Conservation (phyloP, 2,329 filamentous ascomycete genomes). For the Dothistroma pini region DNA sequence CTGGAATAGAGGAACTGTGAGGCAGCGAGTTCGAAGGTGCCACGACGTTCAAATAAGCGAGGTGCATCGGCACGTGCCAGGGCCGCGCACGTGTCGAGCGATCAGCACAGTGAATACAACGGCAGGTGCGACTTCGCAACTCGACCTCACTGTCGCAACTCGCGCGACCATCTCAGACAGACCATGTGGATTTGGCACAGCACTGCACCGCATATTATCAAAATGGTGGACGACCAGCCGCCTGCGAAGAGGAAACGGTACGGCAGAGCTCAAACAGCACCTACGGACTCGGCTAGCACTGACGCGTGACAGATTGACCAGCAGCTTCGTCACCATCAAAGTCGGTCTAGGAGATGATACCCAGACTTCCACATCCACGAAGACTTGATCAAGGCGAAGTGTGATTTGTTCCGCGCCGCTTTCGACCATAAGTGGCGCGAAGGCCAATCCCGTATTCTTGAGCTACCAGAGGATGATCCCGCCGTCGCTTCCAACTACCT, state of each 20-base stretch:
- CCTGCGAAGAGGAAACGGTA: neutral
- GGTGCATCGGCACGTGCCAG: no score
- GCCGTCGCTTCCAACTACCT: neutral
- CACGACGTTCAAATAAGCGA: no score
- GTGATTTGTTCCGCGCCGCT: slow-evolving; percentile 2
- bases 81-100: no score
- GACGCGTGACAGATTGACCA: neutral
- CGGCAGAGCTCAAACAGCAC: no score
- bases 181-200: no score
- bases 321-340: slow-evolving; percentile 1
- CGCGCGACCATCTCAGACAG: no score
- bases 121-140: no score
- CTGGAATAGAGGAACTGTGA: no score
- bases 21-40: no score
- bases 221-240: neutral
- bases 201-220: neutral
- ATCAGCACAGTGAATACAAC: no score
- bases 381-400: neutral
- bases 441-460: slow-evolving; percentile 2
- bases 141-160: no score
- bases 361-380: slow-evolving; percentile 3
- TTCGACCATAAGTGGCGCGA: slow-evolving; percentile 6
- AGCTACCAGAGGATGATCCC: slow-evolving; percentile 4
- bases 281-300: no score
- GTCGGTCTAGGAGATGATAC: neutral